Evolutionary conservation across 2,329 filamentous ascomycete species (phyloP).

Genomic region (Diaporthe humulicola): DNA sequence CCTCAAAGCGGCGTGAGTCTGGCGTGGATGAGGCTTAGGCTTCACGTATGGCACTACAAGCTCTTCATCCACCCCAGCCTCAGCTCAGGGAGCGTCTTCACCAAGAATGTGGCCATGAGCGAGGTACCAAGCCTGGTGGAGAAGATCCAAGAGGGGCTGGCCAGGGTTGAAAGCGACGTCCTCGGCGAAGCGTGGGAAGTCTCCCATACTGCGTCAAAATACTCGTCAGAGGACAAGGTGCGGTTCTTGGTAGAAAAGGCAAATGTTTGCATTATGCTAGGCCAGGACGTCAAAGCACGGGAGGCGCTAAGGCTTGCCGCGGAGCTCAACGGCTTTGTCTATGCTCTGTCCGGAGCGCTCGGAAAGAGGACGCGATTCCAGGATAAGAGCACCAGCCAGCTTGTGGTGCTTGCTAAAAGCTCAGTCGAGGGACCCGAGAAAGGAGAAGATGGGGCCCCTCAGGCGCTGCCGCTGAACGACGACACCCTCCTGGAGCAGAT

Average conservation of each 20-base stretch:
- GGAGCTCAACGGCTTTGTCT: conserved; percentile 77
- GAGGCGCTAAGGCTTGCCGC: conserved; percentile 79
- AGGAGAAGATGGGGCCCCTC: conserved; percentile 61
- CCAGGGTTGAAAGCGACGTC: conserved; percentile 56
- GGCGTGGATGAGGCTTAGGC: conserved; percentile 76
- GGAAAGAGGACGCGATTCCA: conserved; percentile 89
- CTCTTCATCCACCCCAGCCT: conserved; percentile 70
- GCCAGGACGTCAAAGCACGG: conserved; percentile 81
- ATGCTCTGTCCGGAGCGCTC: conserved; percentile 86
- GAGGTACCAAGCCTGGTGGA: conserved; percentile 70
- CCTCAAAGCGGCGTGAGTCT: conserved; percentile 49
- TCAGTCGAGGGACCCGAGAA: conserved; percentile 50
- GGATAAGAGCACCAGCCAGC: conserved; percentile 84
- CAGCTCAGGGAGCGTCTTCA: conserved; percentile 67
- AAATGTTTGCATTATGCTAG: conserved; percentile 86
- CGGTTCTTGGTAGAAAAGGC: conserved; percentile 86
- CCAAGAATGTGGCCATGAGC: conserved; percentile 69
- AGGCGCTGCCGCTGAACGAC: conserved; percentile 85
- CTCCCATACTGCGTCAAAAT: conserved; percentile 46
- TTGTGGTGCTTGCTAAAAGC: conserved; percentile 91
- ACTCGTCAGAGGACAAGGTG: conserved; percentile 66
- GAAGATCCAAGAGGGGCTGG: conserved; percentile 58
- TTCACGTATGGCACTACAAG: conserved; percentile 78
- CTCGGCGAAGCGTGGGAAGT: conserved; percentile 43
- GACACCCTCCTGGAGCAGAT: conserved; percentile 94